Evolutionary conservation across 2,329 filamentous ascomycete genomes (phyloP).

Genomic region (Cladosporium velox): DNA sequence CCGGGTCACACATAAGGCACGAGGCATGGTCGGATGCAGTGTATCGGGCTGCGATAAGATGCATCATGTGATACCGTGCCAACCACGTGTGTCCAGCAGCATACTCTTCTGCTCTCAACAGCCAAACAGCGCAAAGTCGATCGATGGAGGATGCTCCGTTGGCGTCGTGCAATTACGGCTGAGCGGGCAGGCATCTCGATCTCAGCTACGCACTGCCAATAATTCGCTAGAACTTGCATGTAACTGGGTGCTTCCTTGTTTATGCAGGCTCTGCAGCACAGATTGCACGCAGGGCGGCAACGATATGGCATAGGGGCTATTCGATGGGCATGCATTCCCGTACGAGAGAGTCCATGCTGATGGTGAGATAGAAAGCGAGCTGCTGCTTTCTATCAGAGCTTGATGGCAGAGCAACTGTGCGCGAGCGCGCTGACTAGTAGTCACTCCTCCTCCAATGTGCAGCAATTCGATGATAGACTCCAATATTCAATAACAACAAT

Average conservation of each 20-base stretch:
- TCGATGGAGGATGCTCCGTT: neutral
- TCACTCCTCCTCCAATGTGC: neutral
- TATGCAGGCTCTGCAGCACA: neutral
- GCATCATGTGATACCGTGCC: neutral
- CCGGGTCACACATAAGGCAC: neutral
- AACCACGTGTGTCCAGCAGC: neutral
- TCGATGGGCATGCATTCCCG: neutral
- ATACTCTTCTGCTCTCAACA: neutral
- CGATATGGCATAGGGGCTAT: neutral
- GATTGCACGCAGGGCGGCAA: neutral
- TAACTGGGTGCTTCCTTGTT: neutral
- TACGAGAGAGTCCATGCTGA: neutral
- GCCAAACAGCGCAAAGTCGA: neutral
- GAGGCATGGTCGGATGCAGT: neutral
- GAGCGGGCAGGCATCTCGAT: neutral
- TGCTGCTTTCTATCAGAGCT: neutral
- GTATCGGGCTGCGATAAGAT: neutral
- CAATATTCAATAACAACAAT: neutral
- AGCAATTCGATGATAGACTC: neutral
- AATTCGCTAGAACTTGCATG: neutral
- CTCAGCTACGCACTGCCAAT: neutral
- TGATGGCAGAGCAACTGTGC: neutral
- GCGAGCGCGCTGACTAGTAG: neutral
- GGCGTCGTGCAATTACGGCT: slow-evolving; percentile 1
- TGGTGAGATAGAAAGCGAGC: neutral